A percentile compares a stretch with the other conserved stretches of the same genome.
Conservation (phyloP, 306 rosid species). For the Purshia tridentata region DNA sequence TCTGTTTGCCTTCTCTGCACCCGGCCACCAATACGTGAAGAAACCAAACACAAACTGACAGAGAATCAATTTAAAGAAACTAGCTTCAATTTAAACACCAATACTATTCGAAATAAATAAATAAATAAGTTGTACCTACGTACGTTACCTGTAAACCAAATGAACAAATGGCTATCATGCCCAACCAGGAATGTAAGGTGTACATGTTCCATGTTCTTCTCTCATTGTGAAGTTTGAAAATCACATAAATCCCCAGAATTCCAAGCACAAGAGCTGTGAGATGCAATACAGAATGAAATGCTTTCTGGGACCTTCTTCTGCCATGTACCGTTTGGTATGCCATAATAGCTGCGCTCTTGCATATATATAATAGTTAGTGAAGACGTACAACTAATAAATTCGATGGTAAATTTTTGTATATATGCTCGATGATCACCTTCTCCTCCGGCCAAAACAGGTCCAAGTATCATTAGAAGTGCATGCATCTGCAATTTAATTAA, state of each 20-base stretch:
- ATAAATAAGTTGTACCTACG: too few relatives aligned
- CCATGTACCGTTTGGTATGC: slow-evolving; percentile 44
- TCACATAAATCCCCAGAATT: slow-evolving; percentile 39
- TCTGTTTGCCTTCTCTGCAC: slow-evolving; percentile 43
- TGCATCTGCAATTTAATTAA: too few relatives aligned
- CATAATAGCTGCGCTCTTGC: slow-evolving; percentile 51
- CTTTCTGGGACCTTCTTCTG: slow-evolving; percentile 32
- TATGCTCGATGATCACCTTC: slow-evolving; percentile 60
- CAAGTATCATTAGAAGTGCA: slow-evolving; percentile 58
- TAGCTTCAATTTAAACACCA: too few relatives aligned
- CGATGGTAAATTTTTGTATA: too few relatives aligned
- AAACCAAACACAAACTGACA: slow-evolving; percentile 48
- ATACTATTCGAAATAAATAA: too few relatives aligned
- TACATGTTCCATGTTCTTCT: slow-evolving; percentile 13
- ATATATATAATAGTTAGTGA: too few relatives aligned
- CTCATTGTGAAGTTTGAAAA: slow-evolving; percentile 43
- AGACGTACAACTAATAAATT: too few relatives aligned
- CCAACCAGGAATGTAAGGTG: slow-evolving; percentile 69
- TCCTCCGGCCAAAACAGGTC: slow-evolving; percentile 55
- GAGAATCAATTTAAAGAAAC: not conserved
- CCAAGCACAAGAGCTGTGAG: slow-evolving; percentile 47
- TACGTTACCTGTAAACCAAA: slow-evolving; percentile 53
- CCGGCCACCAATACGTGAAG: slow-evolving; percentile 48
- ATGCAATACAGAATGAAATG: slow-evolving; percentile 47
- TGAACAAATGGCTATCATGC: slow-evolving; percentile 45